Base-by-base conservation (phyloP, 768 basidiomycete species). In the Paxillus involutus region DNA sequence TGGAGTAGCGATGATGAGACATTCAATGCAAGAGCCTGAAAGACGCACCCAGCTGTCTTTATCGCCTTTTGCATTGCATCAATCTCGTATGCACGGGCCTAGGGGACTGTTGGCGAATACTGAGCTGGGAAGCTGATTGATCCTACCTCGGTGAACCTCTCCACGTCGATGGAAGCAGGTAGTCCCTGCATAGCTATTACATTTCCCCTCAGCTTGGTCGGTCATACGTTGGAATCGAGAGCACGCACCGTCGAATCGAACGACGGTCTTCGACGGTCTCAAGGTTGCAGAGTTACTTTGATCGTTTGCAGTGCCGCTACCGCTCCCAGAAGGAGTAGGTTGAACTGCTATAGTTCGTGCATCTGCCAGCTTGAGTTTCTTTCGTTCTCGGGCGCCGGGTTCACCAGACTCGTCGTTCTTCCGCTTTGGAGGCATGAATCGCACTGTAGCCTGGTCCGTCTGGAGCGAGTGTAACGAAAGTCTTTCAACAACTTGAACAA, bases 41-140 rank as follows among this genome's bases (percentile, higher is more conserved):
- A 2, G 42, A 50, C 55, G 56, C 59, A 85, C 94, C 86, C 81
- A 36, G 92, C 88, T 33, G 77, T 78, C 70, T 89, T 85, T 78
- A 98, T 96, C 0, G 93, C 85, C 12, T 76, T 81, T 56, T 95
- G 85, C 88, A 99, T 94, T 0, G 94, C 89, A 44, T 82, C 76
- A 54, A 98, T 94, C 72, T 99, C 96, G 64, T 92, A 92, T 7
- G 85, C 80, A 54, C 94, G 81, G 14, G 91, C 83, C 92, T 97
- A 53, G n/a, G 19, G 9, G 37, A 29, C 14, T 24, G 32, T 52
- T 41, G 29, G 21, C 47, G 51, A 57, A 39, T 59, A 53, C 5
- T 19, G 16, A 6, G 24, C n/a, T 46, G 14, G 26, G 12, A 8
- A 32, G 12, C 9, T n/a, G 30, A 46, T 19, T 9, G 36, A 33